Evolutionary conservation across 2,329 filamentous ascomycete genomes (phyloP), one percentile per base, ranked within the genome.

Genomic region (Paradendryphiella salina): DNA sequence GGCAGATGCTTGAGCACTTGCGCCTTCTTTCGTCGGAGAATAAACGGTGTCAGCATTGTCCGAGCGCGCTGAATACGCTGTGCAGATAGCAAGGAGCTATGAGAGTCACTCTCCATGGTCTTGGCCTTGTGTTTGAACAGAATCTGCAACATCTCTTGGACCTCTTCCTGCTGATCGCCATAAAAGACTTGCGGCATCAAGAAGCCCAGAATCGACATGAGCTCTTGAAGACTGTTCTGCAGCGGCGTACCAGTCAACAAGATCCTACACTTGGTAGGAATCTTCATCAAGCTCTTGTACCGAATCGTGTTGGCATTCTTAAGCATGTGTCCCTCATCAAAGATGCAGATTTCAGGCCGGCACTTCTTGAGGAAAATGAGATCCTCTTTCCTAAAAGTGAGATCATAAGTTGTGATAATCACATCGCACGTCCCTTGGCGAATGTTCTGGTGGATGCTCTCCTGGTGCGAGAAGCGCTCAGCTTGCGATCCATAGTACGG

Each of bases 81-180:
- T 36, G 85, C 87, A 17, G 94, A 96, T 1, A 99, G 77, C 9
- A 97, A 82, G 1, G 90, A 88, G 17, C 89, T 89, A 68, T 96
- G 83, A 5, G 67, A 67, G 11, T 81, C 79, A 17, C 87, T 83
- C 63, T 92, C 88, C 31, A 86, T 86, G 15, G 91, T 88, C 45
- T 88, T 92, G 10, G 93, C 89, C 66, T 95, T 96, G 69, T 95
- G 89, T 60, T 90, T 90, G 76, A 99, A 99, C 39, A 97, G 88
- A 44, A 85, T 87, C 50, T 87, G 81, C n/a, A 99, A 80, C 54
- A 92, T 85, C 7, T 94, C 86, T 63, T 88, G 85, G 3, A 72
- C 61, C 57, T 87, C 85, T 29, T 86, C 82, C 8, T 83, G 79
- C 55, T 88, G 85, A 34, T 86, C 82, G 40, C 54, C 57, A 6